These are phyloP conservation scores for Globisporangium spinosum DNA, from an alignment of 352 stramenopile species.

Conservation along the genomic window DNA sequence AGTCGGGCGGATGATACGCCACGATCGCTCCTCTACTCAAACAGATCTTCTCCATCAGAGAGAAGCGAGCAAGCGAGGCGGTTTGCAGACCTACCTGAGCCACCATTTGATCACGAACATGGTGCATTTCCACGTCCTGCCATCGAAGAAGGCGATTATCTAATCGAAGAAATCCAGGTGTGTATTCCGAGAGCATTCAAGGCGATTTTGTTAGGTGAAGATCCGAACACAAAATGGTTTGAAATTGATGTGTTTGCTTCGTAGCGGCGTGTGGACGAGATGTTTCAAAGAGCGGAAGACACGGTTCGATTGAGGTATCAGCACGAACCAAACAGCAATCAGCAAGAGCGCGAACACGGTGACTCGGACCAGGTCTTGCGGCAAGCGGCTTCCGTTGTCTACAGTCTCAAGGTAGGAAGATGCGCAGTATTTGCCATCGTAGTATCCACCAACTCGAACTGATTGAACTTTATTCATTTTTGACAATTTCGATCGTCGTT, in stretches of 20 bases:
- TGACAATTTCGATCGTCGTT: background rate
- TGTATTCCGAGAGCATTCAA: background rate
- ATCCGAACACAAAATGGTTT: background rate
- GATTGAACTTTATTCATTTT: background rate
- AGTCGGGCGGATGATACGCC: conserved; percentile 2
- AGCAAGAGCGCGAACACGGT: conserved; percentile 18
- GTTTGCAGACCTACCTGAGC: background rate
- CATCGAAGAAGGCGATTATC: conserved; percentile 27
- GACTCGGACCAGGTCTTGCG: conserved; percentile 31
- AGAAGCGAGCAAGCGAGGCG: background rate
- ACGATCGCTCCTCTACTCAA: conserved; percentile 2
- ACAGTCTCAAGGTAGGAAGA: conserved; percentile 39
- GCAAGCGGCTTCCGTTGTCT: conserved; percentile 40
- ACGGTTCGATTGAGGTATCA: conserved; percentile 24
- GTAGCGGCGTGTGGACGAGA: conserved; percentile 43
- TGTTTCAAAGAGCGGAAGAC: conserved; percentile 38
- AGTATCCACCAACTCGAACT: background rate
- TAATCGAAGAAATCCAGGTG: conserved; percentile 45
- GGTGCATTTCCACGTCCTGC: background rate
- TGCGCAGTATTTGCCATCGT: background rate
- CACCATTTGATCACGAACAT: background rate
- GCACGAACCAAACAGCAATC: conserved; percentile 23
- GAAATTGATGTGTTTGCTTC: background rate
- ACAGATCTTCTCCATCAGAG: background rate
- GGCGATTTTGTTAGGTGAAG: background rate